These are phyloP conservation scores for Nemania sp. DNA, from an alignment of 2,329 filamentous ascomycete species.

Conservation along the genomic window DNA sequence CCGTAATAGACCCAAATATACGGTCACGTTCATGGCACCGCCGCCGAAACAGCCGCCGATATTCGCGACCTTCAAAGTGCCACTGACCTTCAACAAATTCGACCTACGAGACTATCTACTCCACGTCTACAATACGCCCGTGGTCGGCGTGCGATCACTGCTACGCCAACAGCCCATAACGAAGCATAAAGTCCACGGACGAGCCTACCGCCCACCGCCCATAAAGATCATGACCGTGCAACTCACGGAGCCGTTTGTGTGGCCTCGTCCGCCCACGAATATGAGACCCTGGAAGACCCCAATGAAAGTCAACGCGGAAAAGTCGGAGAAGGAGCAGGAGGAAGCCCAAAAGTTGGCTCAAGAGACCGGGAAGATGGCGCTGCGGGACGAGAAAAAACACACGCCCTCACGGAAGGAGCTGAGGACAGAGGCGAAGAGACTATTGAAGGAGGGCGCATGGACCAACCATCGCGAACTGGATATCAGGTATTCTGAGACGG, in stretches of 20 bases:
- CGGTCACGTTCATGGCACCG: conserved; percentile 73
- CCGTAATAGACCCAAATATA: conserved; percentile 71
- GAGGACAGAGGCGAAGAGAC: conserved; percentile 61
- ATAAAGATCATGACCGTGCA: conserved; percentile 96
- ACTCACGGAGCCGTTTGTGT: conserved; percentile 83
- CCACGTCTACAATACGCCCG: conserved; percentile 78
- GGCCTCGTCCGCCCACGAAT: conserved; percentile 72
- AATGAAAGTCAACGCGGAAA: conserved; percentile 40
- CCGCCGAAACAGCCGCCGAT: conserved; percentile 70
- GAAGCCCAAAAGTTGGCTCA: conserved; percentile 25
- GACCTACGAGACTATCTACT: conserved; percentile 94
- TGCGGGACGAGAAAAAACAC: conserved; percentile 48
- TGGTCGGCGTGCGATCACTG: conserved; percentile 74
- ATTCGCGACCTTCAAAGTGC: conserved; percentile 88
- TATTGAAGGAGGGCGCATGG: conserved; percentile 67
- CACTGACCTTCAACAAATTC: conserved; percentile 91
- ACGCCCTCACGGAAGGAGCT: conserved; percentile 46
- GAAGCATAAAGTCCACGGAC: conserved; percentile 51
- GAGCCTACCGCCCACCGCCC: conserved; percentile 69
- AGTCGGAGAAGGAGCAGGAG: conserved; percentile 29
- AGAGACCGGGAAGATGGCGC: conserved; percentile 41
- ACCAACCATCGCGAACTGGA: conserved; percentile 51
- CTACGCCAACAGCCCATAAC: conserved; percentile 68
- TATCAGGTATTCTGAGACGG: conserved; percentile 30
- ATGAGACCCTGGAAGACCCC: conserved; percentile 63